Conservation (phyloP, 1,139 yeast species). For the Kurtzmaniella quercitrusa region DNA sequence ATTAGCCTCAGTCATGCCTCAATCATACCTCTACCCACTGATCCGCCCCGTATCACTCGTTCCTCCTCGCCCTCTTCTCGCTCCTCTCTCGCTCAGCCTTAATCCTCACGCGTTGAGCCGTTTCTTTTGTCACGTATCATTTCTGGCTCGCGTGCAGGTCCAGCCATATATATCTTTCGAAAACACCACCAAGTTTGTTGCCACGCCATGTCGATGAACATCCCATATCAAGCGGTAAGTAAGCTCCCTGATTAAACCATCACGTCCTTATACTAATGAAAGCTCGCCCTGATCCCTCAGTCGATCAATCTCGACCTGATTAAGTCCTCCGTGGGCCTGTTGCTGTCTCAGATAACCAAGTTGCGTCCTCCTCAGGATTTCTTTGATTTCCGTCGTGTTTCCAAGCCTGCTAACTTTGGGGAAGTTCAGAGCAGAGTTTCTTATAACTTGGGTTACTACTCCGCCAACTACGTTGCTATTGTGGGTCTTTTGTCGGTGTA, state of each 20-base stretch:
- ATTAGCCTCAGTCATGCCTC: no score
- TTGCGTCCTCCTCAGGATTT: conserved; percentile 90
- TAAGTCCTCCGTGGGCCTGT: conserved; percentile 31
- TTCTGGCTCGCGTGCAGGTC: neutral
- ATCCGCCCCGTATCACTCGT: no score
- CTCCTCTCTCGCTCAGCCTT: neutral
- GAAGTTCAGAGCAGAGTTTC: conserved; percentile 86
- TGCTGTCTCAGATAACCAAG: conserved; percentile 66
- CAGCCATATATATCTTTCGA: neutral
- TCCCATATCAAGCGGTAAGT: conserved; percentile 2
- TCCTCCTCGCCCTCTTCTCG: no score
- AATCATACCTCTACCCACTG: neutral
- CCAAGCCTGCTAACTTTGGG: conserved; percentile 85
- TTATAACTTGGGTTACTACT: conserved; percentile 82
- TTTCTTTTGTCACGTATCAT: neutral
- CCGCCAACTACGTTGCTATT: conserved; percentile 79
- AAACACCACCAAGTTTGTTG: neutral
- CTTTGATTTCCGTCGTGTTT: conserved; percentile 82
- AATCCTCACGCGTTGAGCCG: neutral
- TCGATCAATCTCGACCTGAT: conserved; percentile 50
- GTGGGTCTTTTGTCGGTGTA: conserved; percentile 58
- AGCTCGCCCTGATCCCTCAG: conserved; percentile 44
- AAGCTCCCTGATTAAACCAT: neutral
- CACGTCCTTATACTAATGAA: conserved; percentile 13
- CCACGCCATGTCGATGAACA: conserved; percentile 1